These are phyloP conservation scores for Silene noctiflora DNA, from an alignment of 179 eudicot genomes.

Conservation along the genomic window DNA sequence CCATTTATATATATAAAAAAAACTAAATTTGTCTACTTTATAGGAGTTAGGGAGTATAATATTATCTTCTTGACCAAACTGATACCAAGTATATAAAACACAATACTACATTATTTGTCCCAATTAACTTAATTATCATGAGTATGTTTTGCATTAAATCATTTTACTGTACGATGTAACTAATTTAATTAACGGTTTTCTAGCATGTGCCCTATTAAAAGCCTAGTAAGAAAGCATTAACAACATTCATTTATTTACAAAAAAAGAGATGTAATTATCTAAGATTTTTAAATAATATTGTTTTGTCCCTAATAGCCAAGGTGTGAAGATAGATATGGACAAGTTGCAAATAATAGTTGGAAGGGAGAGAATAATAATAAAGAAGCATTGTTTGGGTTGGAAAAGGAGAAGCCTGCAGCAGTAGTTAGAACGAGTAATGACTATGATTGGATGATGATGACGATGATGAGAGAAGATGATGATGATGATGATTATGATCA, in stretches of 20 bases:
- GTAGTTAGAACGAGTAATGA: constrained; percentile 9
- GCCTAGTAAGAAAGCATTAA: no score
- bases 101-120: no score
- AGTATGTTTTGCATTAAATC: neutral
- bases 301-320: constrained; percentile 13
- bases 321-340: constrained; percentile 14
- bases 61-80: no score
- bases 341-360: constrained; percentile 29
- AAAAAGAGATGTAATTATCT: neutral
- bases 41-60: no score
- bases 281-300: neutral
- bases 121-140: neutral
- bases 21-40: no score
- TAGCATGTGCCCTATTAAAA: no score
- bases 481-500: constrained; percentile 18
- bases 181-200: no score
- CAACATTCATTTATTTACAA: no score
- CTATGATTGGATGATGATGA: constrained; percentile 28
- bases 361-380: constrained; percentile 17
- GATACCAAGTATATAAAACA: no score
- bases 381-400: constrained; percentile 13
- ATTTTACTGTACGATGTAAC: neutral
- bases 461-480: neutral
- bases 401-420: constrained; percentile 18
- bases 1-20: no score